Evolutionary conservation across 2,329 filamentous ascomycete species (phyloP).

Genomic region (Paraphoma sp.): DNA sequence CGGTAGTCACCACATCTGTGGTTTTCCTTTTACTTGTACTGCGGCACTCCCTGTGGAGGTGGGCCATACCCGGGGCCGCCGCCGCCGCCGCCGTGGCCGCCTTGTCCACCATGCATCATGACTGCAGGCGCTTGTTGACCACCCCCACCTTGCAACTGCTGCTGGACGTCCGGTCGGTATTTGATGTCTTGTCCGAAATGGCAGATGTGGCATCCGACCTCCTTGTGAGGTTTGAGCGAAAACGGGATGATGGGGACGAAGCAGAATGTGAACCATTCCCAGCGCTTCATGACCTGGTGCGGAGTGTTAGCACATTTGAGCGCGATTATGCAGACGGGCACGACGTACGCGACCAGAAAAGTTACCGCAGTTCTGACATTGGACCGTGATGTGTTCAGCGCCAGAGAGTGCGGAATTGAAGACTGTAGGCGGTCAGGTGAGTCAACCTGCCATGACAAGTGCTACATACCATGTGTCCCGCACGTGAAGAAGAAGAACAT

Average conservation of each 20-base stretch:
- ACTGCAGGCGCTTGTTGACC: slow-evolving; percentile 18
- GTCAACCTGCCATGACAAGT: neutral
- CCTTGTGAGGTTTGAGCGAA: slow-evolving; percentile 62
- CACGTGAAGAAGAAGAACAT: slow-evolving; percentile 61
- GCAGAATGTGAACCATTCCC: slow-evolving; percentile 78
- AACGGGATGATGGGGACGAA: slow-evolving; percentile 78
- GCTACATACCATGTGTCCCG: slow-evolving; percentile 54
- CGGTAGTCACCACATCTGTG: neutral
- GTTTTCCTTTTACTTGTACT: slow-evolving; percentile 23
- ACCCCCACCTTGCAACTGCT: slow-evolving; percentile 30
- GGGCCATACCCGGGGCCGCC: slow-evolving; percentile 7
- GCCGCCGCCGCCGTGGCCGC: slow-evolving; percentile 24
- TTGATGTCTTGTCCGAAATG: slow-evolving; percentile 71
- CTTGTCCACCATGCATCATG: slow-evolving; percentile 32
- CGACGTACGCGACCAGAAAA: slow-evolving; percentile 49
- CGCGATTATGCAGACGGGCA: neutral
- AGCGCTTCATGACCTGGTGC: slow-evolving; percentile 19
- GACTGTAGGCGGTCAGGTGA: slow-evolving; percentile 36
- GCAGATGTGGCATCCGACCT: slow-evolving; percentile 77
- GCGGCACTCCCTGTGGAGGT: slow-evolving; percentile 29
- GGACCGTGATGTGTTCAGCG: slow-evolving; percentile 58
- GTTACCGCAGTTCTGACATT: slow-evolving; percentile 62
- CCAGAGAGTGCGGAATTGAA: slow-evolving; percentile 55
- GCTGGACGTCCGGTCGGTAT: slow-evolving; percentile 48
- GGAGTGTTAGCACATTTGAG: neutral